Conservation (phyloP, 768 basidiomycete genomes). For the Boletus rufocinnamomeus region DNA sequence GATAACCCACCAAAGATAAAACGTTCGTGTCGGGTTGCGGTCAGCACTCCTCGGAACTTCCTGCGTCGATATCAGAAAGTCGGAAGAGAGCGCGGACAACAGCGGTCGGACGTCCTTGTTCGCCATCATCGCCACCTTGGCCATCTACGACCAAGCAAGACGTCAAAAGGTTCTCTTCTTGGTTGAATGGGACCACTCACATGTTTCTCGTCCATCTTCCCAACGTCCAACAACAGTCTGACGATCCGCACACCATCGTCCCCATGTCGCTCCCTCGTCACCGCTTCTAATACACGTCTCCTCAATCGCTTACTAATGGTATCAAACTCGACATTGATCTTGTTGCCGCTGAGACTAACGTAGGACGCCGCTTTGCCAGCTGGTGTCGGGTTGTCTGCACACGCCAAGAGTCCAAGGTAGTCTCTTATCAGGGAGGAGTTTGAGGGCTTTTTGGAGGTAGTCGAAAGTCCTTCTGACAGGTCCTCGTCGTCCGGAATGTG, state of each 20-base stretch:
- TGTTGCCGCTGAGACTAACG: constrained; percentile 67
- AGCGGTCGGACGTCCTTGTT: constrained; percentile 83
- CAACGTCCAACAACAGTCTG: constrained; percentile 72
- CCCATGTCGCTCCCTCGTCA: constrained; percentile 82
- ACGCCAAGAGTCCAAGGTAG: constrained; percentile 78
- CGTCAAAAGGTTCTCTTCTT: constrained; percentile 1
- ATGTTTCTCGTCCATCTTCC: constrained; percentile 95
- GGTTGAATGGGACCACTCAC: constrained; percentile 41
- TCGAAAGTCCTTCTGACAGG: constrained; percentile 63
- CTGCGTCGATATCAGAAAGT: constrained; percentile 86
- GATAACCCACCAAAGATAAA: constrained; percentile 80
- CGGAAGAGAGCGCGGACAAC: constrained; percentile 74
- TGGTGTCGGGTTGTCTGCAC: constrained; percentile 79
- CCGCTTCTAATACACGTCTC: constrained; percentile 70
- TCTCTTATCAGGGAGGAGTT: constrained; percentile 67
- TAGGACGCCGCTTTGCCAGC: constrained; percentile 71
- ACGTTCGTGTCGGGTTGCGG: constrained; percentile 83
- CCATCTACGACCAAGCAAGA: constrained; percentile 58
- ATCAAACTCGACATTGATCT: constrained; percentile 81
- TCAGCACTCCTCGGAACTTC: constrained; percentile 92
- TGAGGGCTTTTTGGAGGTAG: constrained; percentile 54
- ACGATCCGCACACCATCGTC: constrained; percentile 81
- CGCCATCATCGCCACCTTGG: constrained; percentile 91
- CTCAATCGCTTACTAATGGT: constrained; percentile 67
- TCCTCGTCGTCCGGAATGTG: constrained; percentile 63